Evolutionary conservation across 1,284 basidiomycete species (phyloP).

Genomic region (Ceratobasidium sp.): DNA sequence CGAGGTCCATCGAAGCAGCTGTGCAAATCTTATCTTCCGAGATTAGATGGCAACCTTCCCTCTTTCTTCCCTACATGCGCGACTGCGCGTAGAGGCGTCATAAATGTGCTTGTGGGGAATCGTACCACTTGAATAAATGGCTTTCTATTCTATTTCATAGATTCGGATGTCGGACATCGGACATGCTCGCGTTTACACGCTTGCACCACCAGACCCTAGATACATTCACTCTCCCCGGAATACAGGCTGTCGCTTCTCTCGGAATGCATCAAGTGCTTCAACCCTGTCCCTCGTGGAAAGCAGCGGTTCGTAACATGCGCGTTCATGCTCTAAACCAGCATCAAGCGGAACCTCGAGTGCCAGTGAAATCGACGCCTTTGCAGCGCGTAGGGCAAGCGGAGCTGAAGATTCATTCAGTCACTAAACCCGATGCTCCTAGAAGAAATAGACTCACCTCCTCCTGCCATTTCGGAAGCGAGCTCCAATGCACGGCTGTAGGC

Average conservation of each 20-base stretch:
- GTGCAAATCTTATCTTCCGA: slow-evolving; percentile 18
- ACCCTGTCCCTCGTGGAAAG: slow-evolving; percentile 79
- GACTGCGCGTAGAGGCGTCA: not conserved
- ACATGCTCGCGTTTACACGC: not conserved
- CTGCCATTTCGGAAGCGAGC: slow-evolving; percentile 71
- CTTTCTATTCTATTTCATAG: not conserved
- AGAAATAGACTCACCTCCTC: slow-evolving; percentile 66
- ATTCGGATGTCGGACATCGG: slow-evolving; percentile 7
- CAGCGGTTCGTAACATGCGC: slow-evolving; percentile 86
- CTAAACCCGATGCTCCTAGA: not conserved
- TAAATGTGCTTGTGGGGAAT: not conserved
- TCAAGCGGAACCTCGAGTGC: slow-evolving; percentile 82
- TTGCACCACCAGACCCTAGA: not conserved
- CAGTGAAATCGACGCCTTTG: slow-evolving; percentile 87
- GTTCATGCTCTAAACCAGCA: slow-evolving; percentile 87
- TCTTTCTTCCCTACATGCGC: not conserved
- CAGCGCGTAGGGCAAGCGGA: slow-evolving; percentile 88
- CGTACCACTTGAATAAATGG: not conserved
- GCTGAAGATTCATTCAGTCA: slow-evolving; percentile 60
- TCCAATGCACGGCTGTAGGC: slow-evolving; percentile 73
- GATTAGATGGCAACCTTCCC: slow-evolving; percentile 15
- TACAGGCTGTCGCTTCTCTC: slow-evolving; percentile 83
- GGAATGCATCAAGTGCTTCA: slow-evolving; percentile 90
- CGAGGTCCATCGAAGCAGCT: slow-evolving; percentile 13
- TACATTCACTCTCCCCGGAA: slow-evolving; percentile 80